A percentile compares a stretch with the other conserved stretches of the same genome.
phyloP scores from a whole-genome alignment of 2,329 filamentous ascomycete species.

The Talaromyces amestolkiae region DNA sequence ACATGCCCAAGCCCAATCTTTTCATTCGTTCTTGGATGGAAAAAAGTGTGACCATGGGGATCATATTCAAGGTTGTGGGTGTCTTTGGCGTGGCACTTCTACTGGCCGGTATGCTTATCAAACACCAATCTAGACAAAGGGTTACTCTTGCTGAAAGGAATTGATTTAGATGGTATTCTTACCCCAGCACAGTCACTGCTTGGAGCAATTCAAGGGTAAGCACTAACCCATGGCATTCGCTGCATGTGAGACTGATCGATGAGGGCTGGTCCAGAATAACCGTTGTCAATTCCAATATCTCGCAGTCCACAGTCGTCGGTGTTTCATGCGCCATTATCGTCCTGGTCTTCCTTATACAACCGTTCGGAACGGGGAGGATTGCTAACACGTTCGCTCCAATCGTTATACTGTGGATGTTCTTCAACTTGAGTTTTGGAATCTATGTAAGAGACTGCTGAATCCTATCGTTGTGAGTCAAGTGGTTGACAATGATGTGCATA shows the following conservation, averaged over 20 bases:
- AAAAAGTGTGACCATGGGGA: slow-evolving; percentile 45
- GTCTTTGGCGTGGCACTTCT: slow-evolving; percentile 56
- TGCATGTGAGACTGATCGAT: too few species aligned
- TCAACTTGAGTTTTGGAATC: slow-evolving; percentile 54
- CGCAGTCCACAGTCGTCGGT: slow-evolving; percentile 49
- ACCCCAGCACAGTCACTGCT: slow-evolving; percentile 59
- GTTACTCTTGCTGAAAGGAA: neutral
- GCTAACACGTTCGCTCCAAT: slow-evolving; percentile 53
- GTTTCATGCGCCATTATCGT: slow-evolving; percentile 55
- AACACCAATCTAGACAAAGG: neutral
- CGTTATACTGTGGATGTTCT: slow-evolving; percentile 55
- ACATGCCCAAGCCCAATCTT: slow-evolving; percentile 45
- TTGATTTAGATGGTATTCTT: slow-evolving; percentile 48
- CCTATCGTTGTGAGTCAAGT: neutral
- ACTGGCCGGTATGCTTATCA: slow-evolving; percentile 40
- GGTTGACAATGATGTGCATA: slow-evolving; percentile 22
- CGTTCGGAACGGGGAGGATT: slow-evolving; percentile 53
- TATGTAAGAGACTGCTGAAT: slow-evolving; percentile 37
- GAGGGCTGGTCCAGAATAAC: slow-evolving; percentile 33
- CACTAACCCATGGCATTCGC: too few species aligned
- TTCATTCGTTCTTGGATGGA: slow-evolving; percentile 49
- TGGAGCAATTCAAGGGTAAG: slow-evolving; percentile 53
- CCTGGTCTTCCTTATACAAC: slow-evolving; percentile 54
- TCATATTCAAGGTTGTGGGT: slow-evolving; percentile 51
- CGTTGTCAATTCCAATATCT: slow-evolving; percentile 49